Evolutionary conservation across 208 protist species (phyloP).

Genomic region (Lotmaria passim): DNA sequence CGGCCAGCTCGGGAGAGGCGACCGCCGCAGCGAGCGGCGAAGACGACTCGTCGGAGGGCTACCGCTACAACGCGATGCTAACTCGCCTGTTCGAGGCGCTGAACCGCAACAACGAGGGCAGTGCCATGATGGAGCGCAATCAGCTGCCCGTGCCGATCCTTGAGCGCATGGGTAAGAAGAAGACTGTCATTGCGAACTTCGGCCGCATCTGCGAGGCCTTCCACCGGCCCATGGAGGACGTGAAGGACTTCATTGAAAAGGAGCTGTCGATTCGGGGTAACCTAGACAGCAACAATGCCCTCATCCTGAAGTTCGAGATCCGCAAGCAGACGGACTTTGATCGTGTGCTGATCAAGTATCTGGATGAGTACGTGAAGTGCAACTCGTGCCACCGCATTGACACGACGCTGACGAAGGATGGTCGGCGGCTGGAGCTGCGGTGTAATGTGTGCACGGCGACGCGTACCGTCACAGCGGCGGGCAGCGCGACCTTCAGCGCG

Average conservation of each 20-base stretch:
- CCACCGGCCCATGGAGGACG: conserved; percentile 83
- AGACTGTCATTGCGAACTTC: conserved; percentile 93
- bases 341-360: conserved; percentile 83
- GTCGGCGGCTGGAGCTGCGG: conserved; percentile 62
- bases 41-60: conserved; percentile 46
- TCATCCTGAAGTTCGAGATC: conserved; percentile 91
- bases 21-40: conserved; percentile 15
- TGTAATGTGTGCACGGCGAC: conserved; percentile 87
- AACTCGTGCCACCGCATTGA: conserved; percentile 89
- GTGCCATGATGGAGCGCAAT: conserved; percentile 72
- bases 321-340: conserved; percentile 85
- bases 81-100: conserved; percentile 68
- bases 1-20: conserved; percentile 3
- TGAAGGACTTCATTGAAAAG: conserved; percentile 92
- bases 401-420: conserved; percentile 87
- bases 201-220: conserved; percentile 87
- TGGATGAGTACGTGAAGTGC: conserved; percentile 93
- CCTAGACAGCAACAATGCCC: conserved; percentile 82
- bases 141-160: conserved; percentile 82
- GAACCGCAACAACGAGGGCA: conserved; percentile 73
- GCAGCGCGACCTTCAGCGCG: conserved; percentile 73
- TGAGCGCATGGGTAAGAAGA: conserved; percentile 91
- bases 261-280: conserved; percentile 89
- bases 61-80: conserved; percentile 80
- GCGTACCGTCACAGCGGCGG: conserved; percentile 69